phyloP scores from a whole-genome alignment of 306 rosid genomes.

The Urtica urens region DNA sequence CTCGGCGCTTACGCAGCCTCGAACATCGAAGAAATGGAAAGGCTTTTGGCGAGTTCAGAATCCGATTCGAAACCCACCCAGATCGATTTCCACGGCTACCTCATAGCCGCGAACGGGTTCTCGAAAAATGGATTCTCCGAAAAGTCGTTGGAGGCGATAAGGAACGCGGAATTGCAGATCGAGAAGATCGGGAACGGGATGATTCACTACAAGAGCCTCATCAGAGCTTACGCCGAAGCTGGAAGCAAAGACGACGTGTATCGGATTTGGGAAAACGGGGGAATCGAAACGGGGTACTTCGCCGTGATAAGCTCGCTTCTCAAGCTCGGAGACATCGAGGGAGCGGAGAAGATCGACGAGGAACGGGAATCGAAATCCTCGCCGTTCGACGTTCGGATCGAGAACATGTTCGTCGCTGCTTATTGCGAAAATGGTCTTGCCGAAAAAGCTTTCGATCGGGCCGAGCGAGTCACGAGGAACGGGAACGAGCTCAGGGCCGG shows the following conservation, averaged over 20 bases:
- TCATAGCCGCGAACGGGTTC: slow-evolving; percentile 40
- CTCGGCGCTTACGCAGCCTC: slow-evolving; percentile 39
- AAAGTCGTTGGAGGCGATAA: slow-evolving; percentile 26
- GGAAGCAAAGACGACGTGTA: slow-evolving; percentile 52
- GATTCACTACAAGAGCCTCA: slow-evolving; percentile 36
- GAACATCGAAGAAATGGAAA: slow-evolving; percentile 44
- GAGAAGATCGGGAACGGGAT: slow-evolving; percentile 5
- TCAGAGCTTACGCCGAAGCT: slow-evolving; percentile 26
- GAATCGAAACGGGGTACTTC: slow-evolving; percentile 27
- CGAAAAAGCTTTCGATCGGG: slow-evolving; percentile 40
- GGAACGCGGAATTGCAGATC: slow-evolving; percentile 34
- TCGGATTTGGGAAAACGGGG: slow-evolving; percentile 40
- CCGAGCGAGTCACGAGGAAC: slow-evolving; percentile 29
- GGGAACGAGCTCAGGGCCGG: slow-evolving; percentile 35
- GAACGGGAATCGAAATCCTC: slow-evolving; percentile 47
- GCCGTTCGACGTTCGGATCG: slow-evolving; percentile 37
- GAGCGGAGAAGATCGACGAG: slow-evolving; percentile 45
- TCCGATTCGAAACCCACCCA: slow-evolving; percentile 27
- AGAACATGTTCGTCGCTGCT: slow-evolving; percentile 36
- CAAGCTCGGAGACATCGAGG: slow-evolving; percentile 51
- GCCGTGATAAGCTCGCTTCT: slow-evolving; percentile 43
- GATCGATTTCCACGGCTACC: slow-evolving; percentile 38
- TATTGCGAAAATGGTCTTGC: slow-evolving; percentile 44
- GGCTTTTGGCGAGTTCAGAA: slow-evolving; percentile 45
- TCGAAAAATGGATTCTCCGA: slow-evolving; percentile 34